phyloP scores from a whole-genome alignment of 371 early-diverging fungal species.

The Dichotomocladium elegans region DNA sequence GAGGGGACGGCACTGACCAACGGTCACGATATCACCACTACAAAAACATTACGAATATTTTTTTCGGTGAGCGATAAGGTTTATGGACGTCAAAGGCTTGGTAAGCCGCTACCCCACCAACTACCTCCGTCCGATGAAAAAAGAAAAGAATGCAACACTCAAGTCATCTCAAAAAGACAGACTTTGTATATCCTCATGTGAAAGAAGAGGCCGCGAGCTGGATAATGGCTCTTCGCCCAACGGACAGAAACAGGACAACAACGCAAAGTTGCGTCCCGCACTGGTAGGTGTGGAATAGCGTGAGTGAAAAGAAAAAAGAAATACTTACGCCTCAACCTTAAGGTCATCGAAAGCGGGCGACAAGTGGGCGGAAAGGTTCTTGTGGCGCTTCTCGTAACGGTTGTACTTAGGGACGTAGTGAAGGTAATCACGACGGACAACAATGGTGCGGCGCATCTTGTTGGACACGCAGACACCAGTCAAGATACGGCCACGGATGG shows the following conservation, averaged over 20 bases:
- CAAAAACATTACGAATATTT: constrained; percentile 6
- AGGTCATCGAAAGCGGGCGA: constrained; percentile 98
- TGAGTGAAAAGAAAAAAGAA: constrained; percentile 10
- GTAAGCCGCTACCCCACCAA: constrained; percentile 60
- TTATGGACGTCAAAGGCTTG: constrained; percentile 52
- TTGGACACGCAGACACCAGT: constrained; percentile 95
- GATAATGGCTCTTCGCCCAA: not conserved
- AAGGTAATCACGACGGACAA: constrained; percentile 98
- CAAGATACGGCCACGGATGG: constrained; percentile 98
- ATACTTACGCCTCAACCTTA: constrained; percentile 50
- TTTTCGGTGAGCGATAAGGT: constrained; percentile 8
- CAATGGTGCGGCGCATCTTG: constrained; percentile 99
- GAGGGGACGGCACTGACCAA: constrained; percentile 97
- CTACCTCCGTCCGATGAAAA: constrained; percentile 46
- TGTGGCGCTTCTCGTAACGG: constrained; percentile 99
- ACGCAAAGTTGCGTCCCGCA: no score
- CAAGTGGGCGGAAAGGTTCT: constrained; percentile 98
- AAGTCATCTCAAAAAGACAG: not conserved
- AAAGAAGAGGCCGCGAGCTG: not conserved
- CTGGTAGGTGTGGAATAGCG: no score
- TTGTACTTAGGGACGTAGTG: constrained; percentile 99
- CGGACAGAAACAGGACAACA: not conserved
- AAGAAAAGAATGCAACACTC: not conserved
- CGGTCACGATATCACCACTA: constrained; percentile 93
- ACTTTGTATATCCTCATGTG: not conserved